These are phyloP conservation scores for Nakazawaea ambrosiae DNA, from an alignment of 805 yeast species.

Conservation along the genomic window DNA sequence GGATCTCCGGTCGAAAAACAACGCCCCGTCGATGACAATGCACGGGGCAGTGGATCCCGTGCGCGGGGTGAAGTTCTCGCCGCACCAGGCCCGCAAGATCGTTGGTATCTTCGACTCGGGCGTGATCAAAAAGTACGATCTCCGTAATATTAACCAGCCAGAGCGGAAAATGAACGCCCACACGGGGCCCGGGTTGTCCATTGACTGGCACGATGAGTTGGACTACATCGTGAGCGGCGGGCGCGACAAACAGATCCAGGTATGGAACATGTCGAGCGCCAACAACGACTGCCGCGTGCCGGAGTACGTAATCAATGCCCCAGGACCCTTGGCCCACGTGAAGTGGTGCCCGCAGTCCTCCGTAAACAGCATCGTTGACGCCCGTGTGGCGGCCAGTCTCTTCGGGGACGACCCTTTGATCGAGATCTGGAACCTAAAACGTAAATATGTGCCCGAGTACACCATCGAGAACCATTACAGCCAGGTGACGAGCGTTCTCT, in stretches of 20 bases:
- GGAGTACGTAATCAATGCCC: conserved; percentile 63
- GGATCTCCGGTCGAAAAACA: conserved; percentile 51
- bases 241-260: conserved; percentile 74
- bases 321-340: conserved; percentile 74
- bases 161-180: conserved; percentile 84
- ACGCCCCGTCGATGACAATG: conserved; percentile 43
- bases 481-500: conserved; percentile 50
- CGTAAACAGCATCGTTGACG: conserved; percentile 35
- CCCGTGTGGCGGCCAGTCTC: conserved; percentile 69
- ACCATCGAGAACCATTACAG: conserved; percentile 41
- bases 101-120: conserved; percentile 89
- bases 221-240: conserved; percentile 91
- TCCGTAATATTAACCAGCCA: conserved; percentile 53
- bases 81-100: conserved; percentile 46
- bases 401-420: conserved; percentile 66
- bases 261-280: conserved; percentile 54
- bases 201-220: conserved; percentile 81
- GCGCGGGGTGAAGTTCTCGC: conserved; percentile 45
- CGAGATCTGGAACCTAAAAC: conserved; percentile 59
- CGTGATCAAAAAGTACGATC: conserved; percentile 77
- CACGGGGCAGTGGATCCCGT: conserved; percentile 67
- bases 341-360: conserved; percentile 53
- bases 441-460: conserved; percentile 67
- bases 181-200: conserved; percentile 80
- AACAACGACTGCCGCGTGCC: conserved; percentile 41